These are phyloP conservation scores for Leccinum ochraceum DNA, from an alignment of 768 basidiomycete genomes.

Conservation along the genomic window DNA sequence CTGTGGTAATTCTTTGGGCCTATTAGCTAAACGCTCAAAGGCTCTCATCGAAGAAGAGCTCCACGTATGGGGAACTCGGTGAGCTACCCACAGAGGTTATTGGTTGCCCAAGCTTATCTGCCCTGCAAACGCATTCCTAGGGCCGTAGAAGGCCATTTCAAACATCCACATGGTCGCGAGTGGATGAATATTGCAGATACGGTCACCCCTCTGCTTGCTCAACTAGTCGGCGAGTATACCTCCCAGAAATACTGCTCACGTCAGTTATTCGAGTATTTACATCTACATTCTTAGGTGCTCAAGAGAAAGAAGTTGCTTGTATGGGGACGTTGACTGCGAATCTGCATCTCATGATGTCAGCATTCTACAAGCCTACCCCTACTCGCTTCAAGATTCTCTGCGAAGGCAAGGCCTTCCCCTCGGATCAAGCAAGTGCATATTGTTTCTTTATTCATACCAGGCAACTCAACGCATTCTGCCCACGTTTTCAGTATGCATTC, in stretches of 20 bases:
- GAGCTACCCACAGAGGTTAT: conserved; percentile 26
- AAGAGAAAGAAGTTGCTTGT: conserved; percentile 88
- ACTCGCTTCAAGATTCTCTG: conserved; percentile 91
- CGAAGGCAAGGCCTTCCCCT: conserved; percentile 93
- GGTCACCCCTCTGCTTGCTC: conserved; percentile 73
- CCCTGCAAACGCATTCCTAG: conserved; percentile 40
- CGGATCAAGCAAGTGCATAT: conserved; percentile 74
- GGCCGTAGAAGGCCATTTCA: conserved; percentile 86
- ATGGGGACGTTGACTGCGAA: conserved; percentile 96
- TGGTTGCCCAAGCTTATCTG: conserved; percentile 7
- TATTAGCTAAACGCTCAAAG: conserved; percentile 72
- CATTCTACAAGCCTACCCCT: conserved; percentile 89
- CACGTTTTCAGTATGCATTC: conserved; percentile 79
- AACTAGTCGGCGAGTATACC: conserved; percentile 69
- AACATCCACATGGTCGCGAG: conserved; percentile 78
- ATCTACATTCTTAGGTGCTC: conserved; percentile 61
- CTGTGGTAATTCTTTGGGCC: conserved; percentile 94
- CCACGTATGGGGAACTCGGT: conserved; percentile 77
- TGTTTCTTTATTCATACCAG: conserved; percentile 10
- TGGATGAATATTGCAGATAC: conserved; percentile 81
- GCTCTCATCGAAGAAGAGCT: conserved; percentile 81
- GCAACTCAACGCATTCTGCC: conserved; percentile 13
- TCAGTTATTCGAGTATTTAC: conserved; percentile 14
- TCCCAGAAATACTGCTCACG: conserved; percentile 4
- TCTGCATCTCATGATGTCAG: conserved; percentile 92